Percentiles rank a stretch among this genome's conserved stretches.
phyloP scores from a whole-genome alignment of 2,329 filamentous ascomycete species.

The Rosellinia necatrix region DNA sequence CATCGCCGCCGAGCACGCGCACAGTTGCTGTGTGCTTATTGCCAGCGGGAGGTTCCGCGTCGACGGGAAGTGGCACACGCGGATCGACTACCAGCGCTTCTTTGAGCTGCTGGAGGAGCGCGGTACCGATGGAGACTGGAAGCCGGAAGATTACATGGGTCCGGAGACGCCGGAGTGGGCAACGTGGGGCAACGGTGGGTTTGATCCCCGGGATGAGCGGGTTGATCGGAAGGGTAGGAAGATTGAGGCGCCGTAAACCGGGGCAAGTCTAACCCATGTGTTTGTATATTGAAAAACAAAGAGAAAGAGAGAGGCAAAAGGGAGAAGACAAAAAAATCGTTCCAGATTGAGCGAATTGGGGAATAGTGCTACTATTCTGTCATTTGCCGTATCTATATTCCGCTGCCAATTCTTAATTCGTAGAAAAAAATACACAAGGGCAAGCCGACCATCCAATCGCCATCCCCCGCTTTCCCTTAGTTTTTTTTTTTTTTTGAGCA shows the following conservation, averaged over 20 bases:
- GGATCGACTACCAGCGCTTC: slow-evolving; percentile 89
- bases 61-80: slow-evolving; percentile 83
- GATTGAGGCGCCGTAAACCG: slow-evolving; percentile 47
- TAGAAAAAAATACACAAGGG: slow-evolving; percentile 24
- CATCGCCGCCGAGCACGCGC: slow-evolving; percentile 91
- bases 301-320: not conserved
- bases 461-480: slow-evolving; percentile 23
- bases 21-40: slow-evolving; percentile 89
- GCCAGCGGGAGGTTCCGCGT: slow-evolving; percentile 80
- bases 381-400: slow-evolving; percentile 36
- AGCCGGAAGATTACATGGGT: slow-evolving; percentile 89
- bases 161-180: slow-evolving; percentile 90
- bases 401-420: slow-evolving; percentile 30
- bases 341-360: not conserved
- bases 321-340: not conserved
- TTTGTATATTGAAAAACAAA: not conserved
- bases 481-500: slow-evolving; percentile 22
- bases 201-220: slow-evolving; percentile 86
- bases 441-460: slow-evolving; percentile 20
- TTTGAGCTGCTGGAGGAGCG: slow-evolving; percentile 80
- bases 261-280: slow-evolving; percentile 11
- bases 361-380: slow-evolving; percentile 22
- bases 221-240: slow-evolving; percentile 85
- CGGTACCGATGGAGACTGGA: slow-evolving; percentile 69
- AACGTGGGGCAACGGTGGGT: slow-evolving; percentile 90